Base-by-base conservation (phyloP, 2,329 filamentous ascomycete species). In the Colletotrichum karsti region DNA sequence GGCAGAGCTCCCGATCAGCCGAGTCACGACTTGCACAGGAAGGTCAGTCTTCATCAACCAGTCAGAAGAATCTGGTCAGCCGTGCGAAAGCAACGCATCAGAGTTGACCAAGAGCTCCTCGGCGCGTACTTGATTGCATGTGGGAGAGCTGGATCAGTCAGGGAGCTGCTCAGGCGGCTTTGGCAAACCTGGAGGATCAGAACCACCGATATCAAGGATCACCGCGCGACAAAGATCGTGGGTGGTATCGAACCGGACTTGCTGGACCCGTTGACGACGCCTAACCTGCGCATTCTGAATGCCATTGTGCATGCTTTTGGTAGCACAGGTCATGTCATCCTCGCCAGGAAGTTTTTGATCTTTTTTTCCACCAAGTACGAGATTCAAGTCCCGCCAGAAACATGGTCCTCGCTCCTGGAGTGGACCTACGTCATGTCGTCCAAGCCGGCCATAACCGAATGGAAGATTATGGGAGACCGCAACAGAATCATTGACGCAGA, bases 291-390 rank as follows among this genome's bases (percentile, higher is more conserved):
- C 2, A 82, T 95, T 1, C 82, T 95, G 22, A 82, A 87, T 61
- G 86, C 90, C 8, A 80, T 95, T n/a, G 90, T 91, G 6, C 90
- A 93, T 74, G 82, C 84, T 1, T 92, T 91, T 70, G 87, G 91
- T n/a, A 85, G 84, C 69, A 93, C 91, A 77, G 90, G 87, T 53
- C 84, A 91, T 61, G 82, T 94, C 4, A 75, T 83, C 1, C 81
- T 84, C 2, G 92, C 88, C 12, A 74, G 91, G 26, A 83, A 86
- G 42, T 73, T 92, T 1, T 79, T 94, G 12, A 85, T 92, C 67
- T 87, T 87, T 72, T 76, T 95, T 53, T 91, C 92, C 0, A 79
- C 79, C 1, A 81, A 81, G 7, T 93, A 92, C 77, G 70, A 80
- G 2, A 79, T 95, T 24, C 69, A 80, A 1, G 88, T 95, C 39